Percentiles rank a stretch among this genome's conserved stretches.
Evolutionary conservation across 2,329 filamentous ascomycete species (phyloP).

Genomic region (Didymella pinodella): DNA sequence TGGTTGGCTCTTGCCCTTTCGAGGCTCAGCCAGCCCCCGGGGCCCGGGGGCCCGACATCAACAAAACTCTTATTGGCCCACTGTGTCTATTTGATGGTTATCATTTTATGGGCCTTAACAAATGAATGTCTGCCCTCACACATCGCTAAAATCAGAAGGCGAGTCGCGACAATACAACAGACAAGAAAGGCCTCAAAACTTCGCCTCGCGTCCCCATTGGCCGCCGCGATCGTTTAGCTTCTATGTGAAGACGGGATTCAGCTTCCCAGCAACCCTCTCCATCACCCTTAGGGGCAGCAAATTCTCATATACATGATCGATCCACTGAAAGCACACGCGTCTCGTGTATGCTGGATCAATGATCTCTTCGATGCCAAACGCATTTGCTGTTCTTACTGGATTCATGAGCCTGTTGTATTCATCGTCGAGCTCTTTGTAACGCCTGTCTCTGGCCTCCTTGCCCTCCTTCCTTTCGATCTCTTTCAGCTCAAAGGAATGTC

Average conservation of each 20-base stretch:
- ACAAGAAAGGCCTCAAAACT: too few species aligned
- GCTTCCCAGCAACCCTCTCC: slow-evolving; percentile 51
- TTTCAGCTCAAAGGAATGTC: slow-evolving; percentile 66
- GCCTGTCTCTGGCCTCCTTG: slow-evolving; percentile 56
- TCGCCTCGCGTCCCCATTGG: too few species aligned
- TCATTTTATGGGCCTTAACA: too few species aligned
- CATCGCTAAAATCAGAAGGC: too few species aligned
- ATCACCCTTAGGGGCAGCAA: slow-evolving; percentile 60
- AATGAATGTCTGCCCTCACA: too few species aligned
- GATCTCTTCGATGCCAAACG: slow-evolving; percentile 70
- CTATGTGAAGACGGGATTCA: slow-evolving; percentile 37
- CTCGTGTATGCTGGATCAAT: slow-evolving; percentile 69
- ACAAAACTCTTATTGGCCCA: background rate
- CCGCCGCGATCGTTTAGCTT: background rate
- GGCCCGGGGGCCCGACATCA: background rate
- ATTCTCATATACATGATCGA: slow-evolving; percentile 63
- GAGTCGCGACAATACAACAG: too few species aligned
- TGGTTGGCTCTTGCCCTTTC: background rate
- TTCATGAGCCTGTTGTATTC: slow-evolving; percentile 71
- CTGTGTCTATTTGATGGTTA: too few species aligned
- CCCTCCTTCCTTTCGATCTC: slow-evolving; percentile 62
- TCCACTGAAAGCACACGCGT: slow-evolving; percentile 64
- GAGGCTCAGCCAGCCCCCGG: too few species aligned
- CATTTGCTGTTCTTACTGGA: slow-evolving; percentile 69
- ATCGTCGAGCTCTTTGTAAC: slow-evolving; percentile 65